Conservation (phyloP, 306 rosid genomes). For the Medicago arabica region DNA sequence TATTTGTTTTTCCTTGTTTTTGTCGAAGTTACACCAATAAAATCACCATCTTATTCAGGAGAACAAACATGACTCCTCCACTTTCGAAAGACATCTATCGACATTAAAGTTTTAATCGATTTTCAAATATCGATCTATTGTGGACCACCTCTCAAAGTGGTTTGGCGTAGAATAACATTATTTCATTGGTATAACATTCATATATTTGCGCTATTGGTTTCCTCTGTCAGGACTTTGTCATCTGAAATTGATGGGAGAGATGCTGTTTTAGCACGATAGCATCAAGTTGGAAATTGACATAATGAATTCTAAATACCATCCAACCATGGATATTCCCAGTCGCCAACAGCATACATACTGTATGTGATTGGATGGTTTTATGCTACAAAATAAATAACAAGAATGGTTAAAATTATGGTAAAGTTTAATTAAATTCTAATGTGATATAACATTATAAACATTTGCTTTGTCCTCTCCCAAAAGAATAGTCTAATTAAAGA, state of each 20-base stretch:
- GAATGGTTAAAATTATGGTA: neutral
- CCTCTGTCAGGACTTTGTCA: conserved; percentile 20
- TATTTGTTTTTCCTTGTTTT: too few relatives aligned
- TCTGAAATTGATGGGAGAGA: conserved; percentile 39
- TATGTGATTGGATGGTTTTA: conserved; percentile 39
- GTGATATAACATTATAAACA: neutral
- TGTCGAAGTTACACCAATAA: neutral
- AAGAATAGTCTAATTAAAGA: too few relatives aligned
- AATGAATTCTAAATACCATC: conserved; percentile 29
- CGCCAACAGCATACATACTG: conserved; percentile 44
- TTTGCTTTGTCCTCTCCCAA: too few relatives aligned
- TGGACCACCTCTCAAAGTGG: neutral
- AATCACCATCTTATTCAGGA: neutral
- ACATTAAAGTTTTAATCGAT: too few relatives aligned
- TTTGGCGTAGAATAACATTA: neutral
- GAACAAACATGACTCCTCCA: neutral
- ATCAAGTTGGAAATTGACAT: conserved; percentile 37
- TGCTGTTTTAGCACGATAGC: conserved; percentile 22
- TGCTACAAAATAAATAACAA: neutral
- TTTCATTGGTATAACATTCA: conserved; percentile 15
- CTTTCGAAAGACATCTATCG: neutral
- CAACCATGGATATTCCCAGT: conserved; percentile 47
- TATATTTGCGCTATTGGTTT: conserved; percentile 14
- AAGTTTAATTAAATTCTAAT: neutral
- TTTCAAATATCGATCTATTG: neutral